A percentile compares a stretch with the other conserved stretches of the same genome.
Conservation (phyloP, 805 yeast genomes). For the Phaffomyces opuntiae region DNA sequence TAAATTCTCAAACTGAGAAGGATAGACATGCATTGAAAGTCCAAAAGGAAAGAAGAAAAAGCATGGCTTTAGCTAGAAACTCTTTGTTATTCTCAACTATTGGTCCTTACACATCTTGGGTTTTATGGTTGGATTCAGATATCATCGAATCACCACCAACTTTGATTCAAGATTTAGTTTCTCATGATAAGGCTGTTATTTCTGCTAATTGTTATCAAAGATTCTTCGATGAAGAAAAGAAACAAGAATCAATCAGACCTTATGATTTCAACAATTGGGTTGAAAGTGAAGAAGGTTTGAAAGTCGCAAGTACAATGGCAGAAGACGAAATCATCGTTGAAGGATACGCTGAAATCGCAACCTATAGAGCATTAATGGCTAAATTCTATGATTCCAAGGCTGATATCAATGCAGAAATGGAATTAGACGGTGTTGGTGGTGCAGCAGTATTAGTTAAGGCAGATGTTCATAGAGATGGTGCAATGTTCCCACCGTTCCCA, state of each 20-base stretch:
- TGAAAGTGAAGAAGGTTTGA: conserved; percentile 72
- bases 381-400: conserved; percentile 66
- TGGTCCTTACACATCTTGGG: conserved; percentile 90
- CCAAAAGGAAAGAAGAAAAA: conserved; percentile 82
- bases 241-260: conserved; percentile 60
- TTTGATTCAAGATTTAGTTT: conserved; percentile 78
- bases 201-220: conserved; percentile 94
- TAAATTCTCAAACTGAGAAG: conserved; percentile 70
- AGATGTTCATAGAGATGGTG: conserved; percentile 98
- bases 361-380: conserved; percentile 94
- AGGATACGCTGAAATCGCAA: conserved; percentile 89
- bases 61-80: conserved; percentile 93
- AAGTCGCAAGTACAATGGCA: conserved; percentile 61
- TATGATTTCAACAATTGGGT: conserved; percentile 97
- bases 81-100: conserved; percentile 83
- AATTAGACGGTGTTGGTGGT: conserved; percentile 96
- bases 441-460: conserved; percentile 95
- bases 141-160: conserved; percentile 82
- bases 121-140: conserved; percentile 94
- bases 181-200: conserved; percentile 79
- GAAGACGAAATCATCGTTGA: conserved; percentile 94
- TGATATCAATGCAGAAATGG: conserved; percentile 61
- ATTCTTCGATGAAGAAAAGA: conserved; percentile 53
- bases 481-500: conserved; percentile 98
- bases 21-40: conserved; percentile 83